These are phyloP conservation scores for Saturnispora gosingensis DNA, from an alignment of 805 yeast genomes.

Conservation along the genomic window DNA sequence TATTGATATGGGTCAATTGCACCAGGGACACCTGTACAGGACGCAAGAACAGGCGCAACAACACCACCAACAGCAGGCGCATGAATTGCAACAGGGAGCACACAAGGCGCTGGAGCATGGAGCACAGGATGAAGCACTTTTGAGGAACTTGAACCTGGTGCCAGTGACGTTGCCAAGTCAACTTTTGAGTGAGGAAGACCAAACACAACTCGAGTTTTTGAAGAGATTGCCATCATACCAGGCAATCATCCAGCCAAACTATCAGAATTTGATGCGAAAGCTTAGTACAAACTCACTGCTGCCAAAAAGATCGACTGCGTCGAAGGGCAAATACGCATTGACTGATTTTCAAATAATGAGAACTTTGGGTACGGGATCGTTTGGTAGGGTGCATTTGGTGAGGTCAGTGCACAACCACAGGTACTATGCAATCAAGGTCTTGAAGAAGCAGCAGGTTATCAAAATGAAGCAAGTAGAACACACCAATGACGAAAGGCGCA, in stretches of 20 bases:
- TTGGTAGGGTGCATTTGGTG: constrained; percentile 52
- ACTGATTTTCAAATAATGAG: constrained; percentile 47
- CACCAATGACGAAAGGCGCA: constrained; percentile 53
- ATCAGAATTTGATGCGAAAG: constrained; percentile 20
- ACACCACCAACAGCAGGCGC: background rate
- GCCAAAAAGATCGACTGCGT: constrained; percentile 31
- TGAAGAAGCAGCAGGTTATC: constrained; percentile 48
- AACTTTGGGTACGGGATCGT: constrained; percentile 53
- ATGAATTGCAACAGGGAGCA: background rate
- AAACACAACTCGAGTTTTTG: constrained; percentile 22
- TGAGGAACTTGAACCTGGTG: background rate
- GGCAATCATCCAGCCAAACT: constrained; percentile 29
- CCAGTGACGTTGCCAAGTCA: constrained; percentile 5
- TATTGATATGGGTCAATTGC: constrained; percentile 10
- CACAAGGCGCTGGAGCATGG: background rate
- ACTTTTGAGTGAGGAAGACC: constrained; percentile 20
- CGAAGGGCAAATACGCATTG: constrained; percentile 50
- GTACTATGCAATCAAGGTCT: constrained; percentile 50
- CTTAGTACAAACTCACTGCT: constrained; percentile 21
- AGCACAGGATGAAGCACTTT: background rate
- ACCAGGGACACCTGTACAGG: constrained; percentile 1
- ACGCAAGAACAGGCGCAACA: constrained; percentile 1
- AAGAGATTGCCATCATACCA: constrained; percentile 29
- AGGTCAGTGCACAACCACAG: constrained; percentile 50
- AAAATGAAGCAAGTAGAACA: constrained; percentile 58